A percentile compares a stretch with the other conserved stretches of the same genome.
Evolutionary conservation across 2,329 filamentous ascomycete species (phyloP).

Genomic region (Elsinoe arachidis): DNA sequence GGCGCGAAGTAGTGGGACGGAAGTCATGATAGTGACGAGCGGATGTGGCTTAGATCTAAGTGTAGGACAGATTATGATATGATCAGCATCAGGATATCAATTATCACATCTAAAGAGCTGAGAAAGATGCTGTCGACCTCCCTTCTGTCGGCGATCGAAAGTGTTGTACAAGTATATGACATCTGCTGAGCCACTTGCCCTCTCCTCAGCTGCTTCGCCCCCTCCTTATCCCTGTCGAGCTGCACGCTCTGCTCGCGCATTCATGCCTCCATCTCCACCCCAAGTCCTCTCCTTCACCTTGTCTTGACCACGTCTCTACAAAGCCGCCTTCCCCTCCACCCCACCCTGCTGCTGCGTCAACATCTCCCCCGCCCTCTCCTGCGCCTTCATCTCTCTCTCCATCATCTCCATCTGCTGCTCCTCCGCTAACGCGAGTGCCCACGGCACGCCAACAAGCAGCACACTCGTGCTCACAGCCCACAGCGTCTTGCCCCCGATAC

Average conservation of each 20-base stretch:
- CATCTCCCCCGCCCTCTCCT: constrained; percentile 58
- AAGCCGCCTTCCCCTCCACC: constrained; percentile 4
- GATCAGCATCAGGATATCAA: background rate
- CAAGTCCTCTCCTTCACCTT: background rate
- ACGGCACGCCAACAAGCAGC: constrained; percentile 83
- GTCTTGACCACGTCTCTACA: background rate
- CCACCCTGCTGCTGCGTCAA: constrained; percentile 9
- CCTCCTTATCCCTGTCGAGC: background rate
- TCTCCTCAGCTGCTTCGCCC: background rate
- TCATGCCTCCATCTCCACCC: background rate
- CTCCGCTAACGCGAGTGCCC: constrained; percentile 85
- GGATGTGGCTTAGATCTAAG: background rate
- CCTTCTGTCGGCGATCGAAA: background rate
- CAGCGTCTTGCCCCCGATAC: constrained; percentile 73
- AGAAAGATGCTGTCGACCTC: background rate
- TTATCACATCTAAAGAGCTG: constrained; percentile 10
- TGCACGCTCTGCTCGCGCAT: background rate
- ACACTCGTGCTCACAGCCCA: constrained; percentile 89
- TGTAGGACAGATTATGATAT: background rate
- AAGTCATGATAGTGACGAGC: background rate
- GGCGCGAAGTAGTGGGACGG: constrained; percentile 13
- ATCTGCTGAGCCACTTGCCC: background rate
- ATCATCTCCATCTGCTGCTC: constrained; percentile 96
- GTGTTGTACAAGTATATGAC: constrained; percentile 3
- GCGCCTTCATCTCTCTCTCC: constrained; percentile 96